Percentiles rank a stretch among this genome's conserved stretches.
Evolutionary conservation across 2,329 filamentous ascomycete genomes (phyloP).

Genomic region (Anthostomella pinea): DNA sequence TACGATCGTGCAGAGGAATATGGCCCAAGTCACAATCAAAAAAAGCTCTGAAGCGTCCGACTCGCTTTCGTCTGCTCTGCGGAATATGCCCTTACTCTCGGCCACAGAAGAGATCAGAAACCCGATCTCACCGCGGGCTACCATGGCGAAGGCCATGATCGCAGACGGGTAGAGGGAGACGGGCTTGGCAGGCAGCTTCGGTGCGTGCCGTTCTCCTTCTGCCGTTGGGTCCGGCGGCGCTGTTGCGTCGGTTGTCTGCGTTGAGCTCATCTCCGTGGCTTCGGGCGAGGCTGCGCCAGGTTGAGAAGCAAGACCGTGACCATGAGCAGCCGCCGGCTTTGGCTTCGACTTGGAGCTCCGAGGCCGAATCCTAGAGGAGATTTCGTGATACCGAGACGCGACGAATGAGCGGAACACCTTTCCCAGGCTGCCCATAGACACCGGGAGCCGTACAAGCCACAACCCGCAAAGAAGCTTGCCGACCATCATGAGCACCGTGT

Average conservation of each 20-base stretch:
- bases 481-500: constrained; percentile 66
- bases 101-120: constrained; percentile 72
- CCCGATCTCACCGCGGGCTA: constrained; percentile 75
- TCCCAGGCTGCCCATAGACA: constrained; percentile 10
- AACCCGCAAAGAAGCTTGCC: constrained; percentile 59
- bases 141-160: constrained; percentile 67
- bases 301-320: not conserved
- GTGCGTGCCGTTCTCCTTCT: not conserved
- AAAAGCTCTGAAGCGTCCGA: constrained; percentile 42
- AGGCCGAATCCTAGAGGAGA: constrained; percentile 16
- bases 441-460: constrained; percentile 49
- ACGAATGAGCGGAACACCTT: constrained; percentile 5
- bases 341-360: not conserved
- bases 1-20: constrained; percentile 52
- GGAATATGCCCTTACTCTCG: constrained; percentile 48
- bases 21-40: constrained; percentile 54
- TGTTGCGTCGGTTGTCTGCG: not conserved
- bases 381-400: constrained; percentile 4
- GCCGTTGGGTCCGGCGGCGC: not conserved
- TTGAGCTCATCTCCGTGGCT: not conserved
- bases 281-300: not conserved
- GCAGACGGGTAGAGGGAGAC: constrained; percentile 64
- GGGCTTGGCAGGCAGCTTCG: constrained; percentile 41
- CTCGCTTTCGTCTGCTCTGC: constrained; percentile 10
- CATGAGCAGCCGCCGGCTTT: not conserved